Base-by-base conservation (phyloP, 169 alveolate species). In the Babesia ovata region DNA sequence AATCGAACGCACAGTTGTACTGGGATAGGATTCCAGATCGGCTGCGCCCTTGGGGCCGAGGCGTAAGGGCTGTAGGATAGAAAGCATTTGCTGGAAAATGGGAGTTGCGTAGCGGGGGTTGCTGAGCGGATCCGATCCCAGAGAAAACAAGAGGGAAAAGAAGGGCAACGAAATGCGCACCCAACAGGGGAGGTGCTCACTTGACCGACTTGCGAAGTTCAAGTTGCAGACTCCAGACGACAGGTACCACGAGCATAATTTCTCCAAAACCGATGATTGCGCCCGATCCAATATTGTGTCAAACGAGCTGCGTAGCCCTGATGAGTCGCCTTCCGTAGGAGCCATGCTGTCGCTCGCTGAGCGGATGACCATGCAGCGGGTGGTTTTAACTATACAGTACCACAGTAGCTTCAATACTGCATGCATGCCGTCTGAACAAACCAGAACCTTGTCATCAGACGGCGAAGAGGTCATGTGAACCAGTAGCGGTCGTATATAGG, bases 101-200 rank as follows among this genome's bases (percentile, higher is more conserved):
- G 70, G 88, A 33, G 48, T 39, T 19, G 88, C 79, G 53, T 81
- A 81, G 13, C 88, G 12, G 0, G 77, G n/a, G 49, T 81, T 63
- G 46, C 39, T 65, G 79, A 81, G 75, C 10, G 88, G 88, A 12
- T 81, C 83, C 28, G 72, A 33, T 6, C 88, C 88, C 56, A 74
- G 48, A 16, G 85, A 81, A 45, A 53, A 81, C 42, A 71, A 62
- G 29, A 81, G 73, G 8, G 70, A 53, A 39, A 81, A 81, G 45
- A 81, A 81, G 9, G 88, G 76, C 21, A 81, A 69, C 26, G 85
- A 72, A 4, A 81, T 63, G n/a, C 85, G 74, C 19, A 70, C 60
- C 88, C 88, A 81, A 14, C 65, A 63, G 39, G 67, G 58, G 26
- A 74, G 19, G 45, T 66, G 59, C 29, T 17, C 74, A 4, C 50